These are phyloP conservation scores for Lachancea lanzarotensis DNA, from an alignment of 805 yeast species.

Conservation along the genomic window DNA sequence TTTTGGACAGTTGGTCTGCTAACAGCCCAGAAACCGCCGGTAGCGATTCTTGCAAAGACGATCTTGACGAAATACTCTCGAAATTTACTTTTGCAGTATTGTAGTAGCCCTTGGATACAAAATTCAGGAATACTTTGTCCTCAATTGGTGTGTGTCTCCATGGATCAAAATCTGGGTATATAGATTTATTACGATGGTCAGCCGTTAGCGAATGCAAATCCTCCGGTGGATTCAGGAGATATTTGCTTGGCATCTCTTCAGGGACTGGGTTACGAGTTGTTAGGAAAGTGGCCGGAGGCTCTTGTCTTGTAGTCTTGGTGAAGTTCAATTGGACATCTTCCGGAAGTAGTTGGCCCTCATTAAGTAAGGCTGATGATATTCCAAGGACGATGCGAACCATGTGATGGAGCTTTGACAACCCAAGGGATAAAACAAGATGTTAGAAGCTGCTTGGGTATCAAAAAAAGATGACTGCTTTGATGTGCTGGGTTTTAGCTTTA, in stretches of 20 bases:
- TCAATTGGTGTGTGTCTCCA: conserved; percentile 30
- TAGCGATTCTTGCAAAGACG: conserved; percentile 30
- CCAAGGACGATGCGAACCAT: no score
- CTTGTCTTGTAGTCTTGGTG: neutral
- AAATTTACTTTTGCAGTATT: conserved; percentile 30
- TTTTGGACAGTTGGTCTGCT: conserved; percentile 26
- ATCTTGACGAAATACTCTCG: conserved; percentile 33
- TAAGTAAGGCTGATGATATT: no score
- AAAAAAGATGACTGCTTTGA: no score
- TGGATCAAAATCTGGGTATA: conserved; percentile 32
- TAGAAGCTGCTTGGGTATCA: no score
- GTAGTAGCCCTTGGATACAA: conserved; percentile 31
- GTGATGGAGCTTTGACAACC: no score
- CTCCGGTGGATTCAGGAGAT: conserved; percentile 30
- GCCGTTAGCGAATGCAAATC: conserved; percentile 26
- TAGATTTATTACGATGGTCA: conserved; percentile 4
- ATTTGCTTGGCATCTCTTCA: conserved; percentile 21
- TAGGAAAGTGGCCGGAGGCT: neutral
- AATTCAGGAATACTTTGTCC: conserved; percentile 27
- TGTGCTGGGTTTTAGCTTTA: no score
- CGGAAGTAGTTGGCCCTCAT: neutral
- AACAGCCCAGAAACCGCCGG: conserved; percentile 27
- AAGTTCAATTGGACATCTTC: no score
- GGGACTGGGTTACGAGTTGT: neutral
- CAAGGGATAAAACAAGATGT: no score